Base-by-base conservation (phyloP, 768 basidiomycete genomes). In the Pisolithus marmoratus region DNA sequence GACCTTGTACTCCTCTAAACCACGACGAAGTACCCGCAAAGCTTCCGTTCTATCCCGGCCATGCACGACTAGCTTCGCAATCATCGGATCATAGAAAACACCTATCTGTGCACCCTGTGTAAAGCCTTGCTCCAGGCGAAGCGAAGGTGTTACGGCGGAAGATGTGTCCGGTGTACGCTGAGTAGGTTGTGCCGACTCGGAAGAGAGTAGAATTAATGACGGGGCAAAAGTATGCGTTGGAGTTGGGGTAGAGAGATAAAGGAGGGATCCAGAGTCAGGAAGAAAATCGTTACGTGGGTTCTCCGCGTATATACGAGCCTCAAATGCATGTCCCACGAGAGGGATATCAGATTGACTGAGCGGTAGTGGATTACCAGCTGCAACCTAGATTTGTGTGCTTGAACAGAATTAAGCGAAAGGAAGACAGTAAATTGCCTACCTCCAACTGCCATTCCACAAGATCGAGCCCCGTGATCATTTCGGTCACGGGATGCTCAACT, bases 381-480 rank as follows among this genome's bases (percentile, higher is more conserved):
- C 93, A 36, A 95, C 87, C 85, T 89, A 44, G 19, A 9, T 36
- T 19, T 2, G 11, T 11, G 4, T 8, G 9, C 62, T 23, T 52
- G 47, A 19, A 14, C 29, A 11, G 15, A 38, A 19, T n/a, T 11
- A 42, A 29, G 46, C 17, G 40, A 15, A 34, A 9, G 8, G 55
- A 8, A 14, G 36, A 38, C 37, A 6, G 23, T 15, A 4, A 20
- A 34, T 29, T 15, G 44, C 34, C 14, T 61, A 84, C 90, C 74
- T 91, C 86, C 20, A 96, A 74, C 63, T 97, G 94, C 93, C 93
- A 95, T 69, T 95, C 87, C 8, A 97, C 94, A 5, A 97, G 82
- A 61, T 97, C 94, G 23, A 93, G 75, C 1, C 92, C 91, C 1
- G 94, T 96, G 47, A 96, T 82, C 86, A 94, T 94, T 69, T 94